These are phyloP conservation scores for Fusarium floridanum DNA, from an alignment of 2,329 filamentous ascomycete species.

Conservation along the genomic window DNA sequence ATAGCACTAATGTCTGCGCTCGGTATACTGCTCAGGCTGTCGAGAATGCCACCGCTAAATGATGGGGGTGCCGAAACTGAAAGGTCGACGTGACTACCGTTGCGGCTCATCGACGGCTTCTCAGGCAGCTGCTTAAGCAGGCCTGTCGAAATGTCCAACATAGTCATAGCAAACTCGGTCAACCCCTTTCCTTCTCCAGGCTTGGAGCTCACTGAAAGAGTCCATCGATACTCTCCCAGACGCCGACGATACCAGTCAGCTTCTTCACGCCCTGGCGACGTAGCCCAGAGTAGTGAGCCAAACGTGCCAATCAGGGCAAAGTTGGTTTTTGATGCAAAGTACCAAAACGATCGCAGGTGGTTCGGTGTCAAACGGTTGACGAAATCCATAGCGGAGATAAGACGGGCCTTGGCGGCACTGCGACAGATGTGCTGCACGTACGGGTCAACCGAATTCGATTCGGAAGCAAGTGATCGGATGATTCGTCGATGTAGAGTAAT, in stretches of 20 bases:
- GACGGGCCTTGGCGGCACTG: conserved; percentile 90
- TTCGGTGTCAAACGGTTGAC: conserved; percentile 90
- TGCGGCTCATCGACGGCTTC: conserved; percentile 75
- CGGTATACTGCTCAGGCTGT: conserved; percentile 58
- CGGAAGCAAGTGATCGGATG: conserved; percentile 77
- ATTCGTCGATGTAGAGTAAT: conserved; percentile 94
- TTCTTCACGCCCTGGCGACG: conserved; percentile 87
- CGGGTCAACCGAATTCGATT: conserved; percentile 68
- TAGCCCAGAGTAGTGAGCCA: conserved; percentile 89
- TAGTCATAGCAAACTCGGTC: conserved; percentile 81
- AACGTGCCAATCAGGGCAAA: conserved; percentile 97
- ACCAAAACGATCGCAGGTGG: conserved; percentile 94
- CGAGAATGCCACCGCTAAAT: conserved; percentile 53
- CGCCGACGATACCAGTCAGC: conserved; percentile 91
- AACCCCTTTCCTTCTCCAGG: conserved; percentile 70
- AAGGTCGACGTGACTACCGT: conserved; percentile 64
- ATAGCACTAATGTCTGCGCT: conserved; percentile 64
- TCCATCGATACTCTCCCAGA: conserved; percentile 93
- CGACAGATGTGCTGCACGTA: conserved; percentile 94
- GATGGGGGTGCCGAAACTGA: conserved; percentile 50
- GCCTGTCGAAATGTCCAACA: conserved; percentile 79
- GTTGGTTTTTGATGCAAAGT: conserved; percentile 87
- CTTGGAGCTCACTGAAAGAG: conserved; percentile 86
- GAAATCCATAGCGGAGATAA: conserved; percentile 98
- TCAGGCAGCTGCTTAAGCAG: conserved; percentile 77